Evolutionary conservation across 805 yeast genomes (phyloP), one percentile per base, ranked within the genome.

Genomic region (Ogataea saltuana): DNA sequence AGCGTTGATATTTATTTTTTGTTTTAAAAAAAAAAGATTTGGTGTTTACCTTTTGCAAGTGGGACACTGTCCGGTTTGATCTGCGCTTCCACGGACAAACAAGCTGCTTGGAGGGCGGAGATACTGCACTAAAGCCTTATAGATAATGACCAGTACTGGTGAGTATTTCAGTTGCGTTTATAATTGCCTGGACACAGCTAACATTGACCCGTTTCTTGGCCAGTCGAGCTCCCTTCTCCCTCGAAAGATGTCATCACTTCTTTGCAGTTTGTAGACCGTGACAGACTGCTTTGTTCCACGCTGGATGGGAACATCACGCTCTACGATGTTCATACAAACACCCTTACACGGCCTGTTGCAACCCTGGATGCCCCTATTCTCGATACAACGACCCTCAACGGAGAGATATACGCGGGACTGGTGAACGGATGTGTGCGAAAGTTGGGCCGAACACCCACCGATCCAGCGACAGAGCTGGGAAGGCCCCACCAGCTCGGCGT

Each of bases 361-460:
- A 28, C 18, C n/a, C 46, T 49, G 4, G 44, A 41, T 39, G 39
- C 46, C 26, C 49, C 54, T 11, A 34, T 42, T 9, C 43, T 52
- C 13, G 49, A 49, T 32, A 39, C 51, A 2, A 23, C 44, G n/a
- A 15, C 11, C 13, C 29, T 49, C 26, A 32, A 39, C 17, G 23
- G 43, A 13, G 21, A 17, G 13, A 18, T 46, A 6, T 50, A 46
- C 32, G 39, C 49, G 17, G 83, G 84, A 0, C 69, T 71, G 20
- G 64, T 78, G 2, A 79, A 79, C 48, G 86, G 88, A 2, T 61
- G 70, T n/a, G 64, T 83, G 1, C 59, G 72, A 16, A 69, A 67
- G 35, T 74, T 44, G 59, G 68, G 4, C 53, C 10, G 28, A 56
- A 16, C 53, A 61, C 29, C 22, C n/a, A 34, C 29, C 21, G 1